Evolutionary conservation across 2,329 filamentous ascomycete species (phyloP), one percentile per base, ranked within the genome.

Genomic region (Mariannaea sp.): DNA sequence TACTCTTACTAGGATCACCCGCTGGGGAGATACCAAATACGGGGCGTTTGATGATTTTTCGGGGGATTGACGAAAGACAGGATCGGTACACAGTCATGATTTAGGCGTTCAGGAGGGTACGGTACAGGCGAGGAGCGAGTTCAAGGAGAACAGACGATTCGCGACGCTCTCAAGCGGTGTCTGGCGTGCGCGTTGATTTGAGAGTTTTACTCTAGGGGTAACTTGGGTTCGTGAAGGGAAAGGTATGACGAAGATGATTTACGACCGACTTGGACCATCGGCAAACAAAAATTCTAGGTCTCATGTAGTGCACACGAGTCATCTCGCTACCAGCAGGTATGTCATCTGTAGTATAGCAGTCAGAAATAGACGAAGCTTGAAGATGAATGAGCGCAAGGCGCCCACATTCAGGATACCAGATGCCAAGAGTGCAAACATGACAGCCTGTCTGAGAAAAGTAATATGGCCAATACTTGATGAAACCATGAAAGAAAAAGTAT

Each of bases 61-160:
- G n/a, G 49, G 53, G 47, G 43, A 56, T 53, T 45, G 19, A 47
- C 62, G 54, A 47, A 59, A 62, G 58, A 30, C 36, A 38, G 53
- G 52, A 58, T 56, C n/a, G 45, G 57, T 54, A 55, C 53, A 57
- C 35, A 46, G 56, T 53, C 61, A 67, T 65, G 49, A 43, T 55
- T 65, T 55, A 64, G 65, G 65, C 65, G 65, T 67, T 67, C 55
- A 43, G 55, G 40, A 47, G 47, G 48, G 35, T 53, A 53, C 42
- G 38, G 62, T 64, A 65, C 62, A 65, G 64, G 64, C 64, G 66
- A 64, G 66, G 43, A 64, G 64, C 64, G 66, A 66, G 63, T 66
- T 61, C 65, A 55, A 27, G 45, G 38, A 35, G 29, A 36, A 30
- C 19, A 27, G 19, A 52, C 22, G 27, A 42, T 46, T 36, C 29